phyloP scores from a whole-genome alignment of 164 flowering plant genomes.

The Akebia trifoliata region DNA sequence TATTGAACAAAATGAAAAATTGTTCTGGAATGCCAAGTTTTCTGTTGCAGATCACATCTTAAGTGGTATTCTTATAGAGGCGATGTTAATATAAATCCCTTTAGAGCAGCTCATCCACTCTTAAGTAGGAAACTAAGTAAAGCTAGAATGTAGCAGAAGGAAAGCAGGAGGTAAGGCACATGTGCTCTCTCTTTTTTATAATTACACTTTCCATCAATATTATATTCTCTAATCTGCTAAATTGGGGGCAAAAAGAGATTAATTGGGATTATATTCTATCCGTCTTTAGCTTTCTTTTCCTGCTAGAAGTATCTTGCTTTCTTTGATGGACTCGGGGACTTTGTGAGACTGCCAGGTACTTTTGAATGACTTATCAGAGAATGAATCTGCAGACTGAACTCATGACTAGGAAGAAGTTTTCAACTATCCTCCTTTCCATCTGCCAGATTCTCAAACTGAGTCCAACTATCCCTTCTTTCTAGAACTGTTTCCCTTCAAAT shows the following conservation, averaged over 20 bases:
- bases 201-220: not conserved
- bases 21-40: no score
- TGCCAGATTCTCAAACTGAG: not conserved
- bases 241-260: not conserved
- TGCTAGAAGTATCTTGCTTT: constrained; percentile 5
- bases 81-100: not conserved
- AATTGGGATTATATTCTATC: not conserved
- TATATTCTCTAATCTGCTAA: constrained; percentile 1
- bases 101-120: not conserved
- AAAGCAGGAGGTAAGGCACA: not conserved
- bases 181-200: not conserved
- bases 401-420: not conserved
- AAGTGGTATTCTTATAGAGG: not conserved
- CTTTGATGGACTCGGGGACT: constrained; percentile 11
- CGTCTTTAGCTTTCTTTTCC: constrained; percentile 10
- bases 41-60: not conserved
- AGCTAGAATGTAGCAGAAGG: not conserved
- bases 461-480: constrained; percentile 3
- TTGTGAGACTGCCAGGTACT: constrained; percentile 1
- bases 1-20: no score
- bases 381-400: not conserved
- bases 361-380: constrained; percentile 7
- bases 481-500: constrained; percentile 68
- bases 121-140: not conserved
- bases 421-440: not conserved